A percentile compares a stretch with the other conserved stretches of the same genome.
Conservation (phyloP, 768 basidiomycete species). For the Rhodocollybia butyracea region DNA sequence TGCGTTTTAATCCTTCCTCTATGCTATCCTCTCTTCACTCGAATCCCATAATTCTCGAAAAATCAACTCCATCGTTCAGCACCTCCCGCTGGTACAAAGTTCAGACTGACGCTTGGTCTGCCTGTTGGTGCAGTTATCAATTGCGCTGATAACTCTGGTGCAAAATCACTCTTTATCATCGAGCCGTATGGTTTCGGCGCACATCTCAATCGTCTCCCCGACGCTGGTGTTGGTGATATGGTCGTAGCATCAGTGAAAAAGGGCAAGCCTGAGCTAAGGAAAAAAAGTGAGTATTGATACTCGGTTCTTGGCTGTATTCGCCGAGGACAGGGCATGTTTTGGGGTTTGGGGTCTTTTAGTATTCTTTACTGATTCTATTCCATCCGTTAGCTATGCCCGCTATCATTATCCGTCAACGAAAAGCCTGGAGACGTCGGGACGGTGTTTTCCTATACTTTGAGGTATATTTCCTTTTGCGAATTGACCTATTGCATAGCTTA, state of each 20-base stretch:
- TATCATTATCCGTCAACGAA: conserved; percentile 95
- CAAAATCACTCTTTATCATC: conserved; percentile 93
- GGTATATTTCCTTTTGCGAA: conserved; percentile 37
- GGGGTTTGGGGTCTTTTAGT: conserved; percentile 10
- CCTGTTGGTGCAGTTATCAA: conserved; percentile 93
- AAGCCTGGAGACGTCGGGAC: conserved; percentile 96
- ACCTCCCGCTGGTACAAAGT: conserved; percentile 88
- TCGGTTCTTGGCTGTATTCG: neutral
- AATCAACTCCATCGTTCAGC: neutral
- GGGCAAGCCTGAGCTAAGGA: conserved; percentile 98
- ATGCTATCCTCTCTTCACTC: neutral
- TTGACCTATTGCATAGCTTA: neutral
- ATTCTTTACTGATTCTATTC: conserved; percentile 10
- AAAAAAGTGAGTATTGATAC: conserved; percentile 78
- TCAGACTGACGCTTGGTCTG: conserved; percentile 91
- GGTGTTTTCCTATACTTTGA: conserved; percentile 99
- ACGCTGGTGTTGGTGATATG: conserved; percentile 94
- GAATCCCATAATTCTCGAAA: neutral
- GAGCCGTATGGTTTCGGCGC: conserved; percentile 96
- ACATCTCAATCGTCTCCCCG: conserved; percentile 94
- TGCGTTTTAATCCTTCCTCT: neutral
- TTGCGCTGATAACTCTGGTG: conserved; percentile 99
- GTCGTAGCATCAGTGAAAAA: conserved; percentile 98
- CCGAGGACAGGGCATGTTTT: neutral
- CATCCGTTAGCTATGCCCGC: conserved; percentile 84